Percentiles rank a stretch among this genome's conserved stretches.
Evolutionary conservation across 2,329 filamentous ascomycete species (phyloP).

Genomic region (Diaporthe vexans): DNA sequence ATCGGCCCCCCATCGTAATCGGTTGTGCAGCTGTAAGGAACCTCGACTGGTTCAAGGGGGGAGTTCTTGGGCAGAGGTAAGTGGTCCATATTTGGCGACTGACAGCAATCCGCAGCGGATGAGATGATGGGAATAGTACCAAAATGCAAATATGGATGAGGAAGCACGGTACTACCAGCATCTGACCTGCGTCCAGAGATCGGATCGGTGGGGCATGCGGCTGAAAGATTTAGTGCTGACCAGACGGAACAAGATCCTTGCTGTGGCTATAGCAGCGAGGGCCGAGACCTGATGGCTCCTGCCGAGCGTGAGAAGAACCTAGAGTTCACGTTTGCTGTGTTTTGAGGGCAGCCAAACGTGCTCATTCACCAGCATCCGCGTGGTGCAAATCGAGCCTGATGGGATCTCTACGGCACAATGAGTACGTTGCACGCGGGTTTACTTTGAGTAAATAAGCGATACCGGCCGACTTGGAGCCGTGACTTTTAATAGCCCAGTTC

Average conservation of each 20-base stretch:
- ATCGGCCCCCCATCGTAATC: background rate
- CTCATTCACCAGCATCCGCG: background rate
- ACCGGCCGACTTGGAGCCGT: background rate
- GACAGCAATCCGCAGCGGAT: background rate
- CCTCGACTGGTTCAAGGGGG: background rate
- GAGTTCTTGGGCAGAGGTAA: conserved; percentile 1
- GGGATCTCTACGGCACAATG: background rate
- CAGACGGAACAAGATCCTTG: background rate
- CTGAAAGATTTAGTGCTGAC: conserved; percentile 17
- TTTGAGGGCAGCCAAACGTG: background rate
- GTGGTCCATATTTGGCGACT: background rate
- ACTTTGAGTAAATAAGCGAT: background rate
- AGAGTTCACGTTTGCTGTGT: too few species aligned
- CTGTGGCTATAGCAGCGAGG: background rate
- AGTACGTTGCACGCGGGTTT: background rate
- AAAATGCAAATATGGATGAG: background rate
- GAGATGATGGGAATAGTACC: background rate
- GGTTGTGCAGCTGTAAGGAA: background rate
- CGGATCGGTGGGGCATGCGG: background rate
- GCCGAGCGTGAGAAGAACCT: background rate
- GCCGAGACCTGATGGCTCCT: background rate
- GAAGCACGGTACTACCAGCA: background rate
- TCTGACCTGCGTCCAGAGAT: background rate
- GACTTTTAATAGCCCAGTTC: background rate
- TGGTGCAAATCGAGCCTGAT: background rate